Percentiles rank a stretch among this genome's conserved stretches.
Evolutionary conservation across 2,329 filamentous ascomycete genomes (phyloP).

Genomic region (Apiospora kogelbergensis): DNA sequence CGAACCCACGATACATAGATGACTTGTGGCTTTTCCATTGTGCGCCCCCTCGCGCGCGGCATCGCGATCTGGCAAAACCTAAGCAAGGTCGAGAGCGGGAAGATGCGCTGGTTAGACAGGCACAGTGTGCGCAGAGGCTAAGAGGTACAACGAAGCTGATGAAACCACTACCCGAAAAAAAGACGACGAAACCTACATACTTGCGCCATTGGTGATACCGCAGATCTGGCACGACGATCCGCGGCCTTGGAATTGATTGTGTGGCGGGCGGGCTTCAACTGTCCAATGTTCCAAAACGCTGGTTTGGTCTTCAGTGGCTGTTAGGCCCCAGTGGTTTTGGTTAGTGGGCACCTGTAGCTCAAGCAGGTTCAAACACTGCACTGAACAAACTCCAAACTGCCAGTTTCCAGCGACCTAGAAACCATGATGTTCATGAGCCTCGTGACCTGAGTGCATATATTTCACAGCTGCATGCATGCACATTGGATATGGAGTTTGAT

Average conservation of each 20-base stretch:
- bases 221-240: not conserved
- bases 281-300: not conserved
- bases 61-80: not conserved
- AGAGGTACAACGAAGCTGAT: not conserved
- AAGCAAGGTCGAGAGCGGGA: not conserved
- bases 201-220: not conserved
- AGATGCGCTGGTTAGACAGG: not conserved
- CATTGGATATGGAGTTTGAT: not conserved
- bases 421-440: not conserved
- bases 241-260: not conserved
- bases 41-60: too few species aligned
- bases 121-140: not conserved
- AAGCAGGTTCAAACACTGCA: not conserved
- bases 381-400: not conserved
- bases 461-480: not conserved
- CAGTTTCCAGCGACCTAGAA: not conserved
- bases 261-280: not conserved
- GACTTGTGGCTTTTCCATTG: not conserved
- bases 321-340: not conserved
- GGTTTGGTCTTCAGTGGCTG: not conserved
- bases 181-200: not conserved
- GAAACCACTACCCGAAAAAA: not conserved
- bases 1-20: not conserved
- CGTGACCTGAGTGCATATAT: not conserved
- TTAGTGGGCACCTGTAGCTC: not conserved